Evolutionary conservation across 108 stramenopile species (phyloP), one percentile per base, ranked within the genome.

Genomic region (Aurantiochytrium sp.): DNA sequence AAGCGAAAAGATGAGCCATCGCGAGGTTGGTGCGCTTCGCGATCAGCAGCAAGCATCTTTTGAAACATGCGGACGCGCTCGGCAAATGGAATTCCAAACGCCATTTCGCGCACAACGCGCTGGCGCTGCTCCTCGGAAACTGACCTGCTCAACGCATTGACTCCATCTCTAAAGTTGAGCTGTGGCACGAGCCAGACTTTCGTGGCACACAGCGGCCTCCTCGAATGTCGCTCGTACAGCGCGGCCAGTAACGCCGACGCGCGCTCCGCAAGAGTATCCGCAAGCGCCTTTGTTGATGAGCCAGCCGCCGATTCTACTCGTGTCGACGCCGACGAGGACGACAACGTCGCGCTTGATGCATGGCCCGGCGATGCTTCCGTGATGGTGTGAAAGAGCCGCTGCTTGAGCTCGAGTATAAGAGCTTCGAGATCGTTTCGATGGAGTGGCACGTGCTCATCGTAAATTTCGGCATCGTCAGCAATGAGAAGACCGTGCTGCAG

Each of bases 401-500:
- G 94, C 88, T 97, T 97, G 88, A 96, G 89, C 5, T 94, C 83
- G 43, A 95, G 91, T 58, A 96, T 94, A 58, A 95, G 93, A 60
- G 96, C 60, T 44, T 96, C 92, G 44, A 97, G 73, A 87, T 96
- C 96, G 89, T 96, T 96, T 16, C 94, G 88, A 3, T 95, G 96
- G 21, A 96, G 72, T 0, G 97, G 97, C 60, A 91, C 91, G 55
- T 94, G 95, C 94, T 95, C 91, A 10, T 96, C 96, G 88, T 95
- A 94, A 25, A 97, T 91, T 92, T 97, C 97, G 53, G 92, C 93
- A 89, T 97, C 97, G 88, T 97, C 97, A 2, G 96, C 96, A 6
- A 96, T 92, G 73, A 97, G 95, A 57, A 97, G 92, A n/a, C 45
- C 44, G 57, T 89, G 89, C 51, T 45, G 72, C 25, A 89, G 44